Conservation (phyloP, 768 basidiomycete species). For the Termitomyces sp. region DNA sequence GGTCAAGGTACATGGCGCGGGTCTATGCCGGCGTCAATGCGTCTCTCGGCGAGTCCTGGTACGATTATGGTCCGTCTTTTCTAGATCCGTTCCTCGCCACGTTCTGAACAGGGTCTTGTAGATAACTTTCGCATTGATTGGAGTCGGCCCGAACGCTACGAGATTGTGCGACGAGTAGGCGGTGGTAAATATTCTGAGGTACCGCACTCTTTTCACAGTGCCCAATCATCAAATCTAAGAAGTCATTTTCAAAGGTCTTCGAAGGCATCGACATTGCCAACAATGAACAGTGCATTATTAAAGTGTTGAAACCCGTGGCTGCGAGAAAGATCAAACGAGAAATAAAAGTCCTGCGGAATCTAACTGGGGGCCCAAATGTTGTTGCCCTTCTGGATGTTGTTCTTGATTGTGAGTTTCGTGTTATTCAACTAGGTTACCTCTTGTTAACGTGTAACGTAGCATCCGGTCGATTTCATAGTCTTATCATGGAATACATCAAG, state of each 20-base stretch:
- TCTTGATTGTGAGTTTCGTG: conserved; percentile 35
- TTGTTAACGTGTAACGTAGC: conserved; percentile 16
- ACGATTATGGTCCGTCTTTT: conserved; percentile 49
- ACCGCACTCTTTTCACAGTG: conserved; percentile 7
- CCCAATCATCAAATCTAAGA: not conserved
- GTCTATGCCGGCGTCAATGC: conserved; percentile 55
- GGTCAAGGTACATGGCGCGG: conserved; percentile 32
- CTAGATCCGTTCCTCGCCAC: not conserved
- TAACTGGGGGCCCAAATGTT: conserved; percentile 68
- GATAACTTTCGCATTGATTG: conserved; percentile 58
- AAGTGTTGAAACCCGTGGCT: conserved; percentile 69
- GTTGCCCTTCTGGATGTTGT: conserved; percentile 64
- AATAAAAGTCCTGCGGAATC: conserved; percentile 66
- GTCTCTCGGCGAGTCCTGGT: conserved; percentile 52
- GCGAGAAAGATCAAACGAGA: conserved; percentile 71
- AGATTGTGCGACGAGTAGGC: conserved; percentile 57
- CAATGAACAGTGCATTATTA: conserved; percentile 53
- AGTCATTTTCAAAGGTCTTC: conserved; percentile 38
- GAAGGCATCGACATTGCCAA: conserved; percentile 53
- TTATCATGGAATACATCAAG: conserved; percentile 65
- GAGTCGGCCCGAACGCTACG: conserved; percentile 63
- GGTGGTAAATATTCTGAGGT: conserved; percentile 67
- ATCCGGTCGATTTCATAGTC: conserved; percentile 54
- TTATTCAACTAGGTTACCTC: not conserved
- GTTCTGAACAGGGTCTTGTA: conserved; percentile 13